Conservation (phyloP, 805 yeast species). For the Saturnispora gosingensis region DNA sequence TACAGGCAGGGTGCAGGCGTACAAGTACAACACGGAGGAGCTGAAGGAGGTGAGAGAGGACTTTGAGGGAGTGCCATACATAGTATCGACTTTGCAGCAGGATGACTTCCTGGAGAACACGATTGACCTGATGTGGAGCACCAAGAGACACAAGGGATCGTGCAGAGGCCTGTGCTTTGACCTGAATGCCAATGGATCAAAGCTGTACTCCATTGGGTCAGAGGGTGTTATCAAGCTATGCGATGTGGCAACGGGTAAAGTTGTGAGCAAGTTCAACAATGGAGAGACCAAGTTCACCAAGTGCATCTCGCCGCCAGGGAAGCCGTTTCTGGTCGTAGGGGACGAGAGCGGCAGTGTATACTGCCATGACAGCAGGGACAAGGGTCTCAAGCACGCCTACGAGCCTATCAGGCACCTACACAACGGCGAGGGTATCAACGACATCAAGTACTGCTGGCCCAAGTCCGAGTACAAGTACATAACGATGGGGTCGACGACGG, state of each 20-base stretch:
- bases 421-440: constrained; percentile 71
- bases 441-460: constrained; percentile 59
- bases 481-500: constrained; percentile 73
- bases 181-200: constrained; percentile 39
- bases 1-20: constrained; percentile 64
- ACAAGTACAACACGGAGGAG: constrained; percentile 43
- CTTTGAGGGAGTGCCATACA: constrained; percentile 26
- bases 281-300: constrained; percentile 28
- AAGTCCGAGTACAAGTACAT: constrained; percentile 72
- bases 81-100: constrained; percentile 20
- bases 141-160: constrained; percentile 84
- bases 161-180: constrained; percentile 68
- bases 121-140: constrained; percentile 55
- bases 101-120: constrained; percentile 20
- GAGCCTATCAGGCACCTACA: constrained; percentile 44
- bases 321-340: constrained; percentile 46
- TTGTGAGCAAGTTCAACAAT: constrained; percentile 38
- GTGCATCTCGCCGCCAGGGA: constrained; percentile 36
- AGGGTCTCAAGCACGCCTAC: constrained; percentile 35
- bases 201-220: constrained; percentile 62
- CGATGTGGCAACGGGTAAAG: constrained; percentile 63
- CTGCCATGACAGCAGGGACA: constrained; percentile 50
- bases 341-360: constrained; percentile 61
- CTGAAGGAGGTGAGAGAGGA: constrained; percentile 29
- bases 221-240: constrained; percentile 77